Percentiles rank a stretch among this genome's conserved stretches.
Conservation (phyloP, 768 basidiomycete genomes). For the Symmetrospora coprosmae region DNA sequence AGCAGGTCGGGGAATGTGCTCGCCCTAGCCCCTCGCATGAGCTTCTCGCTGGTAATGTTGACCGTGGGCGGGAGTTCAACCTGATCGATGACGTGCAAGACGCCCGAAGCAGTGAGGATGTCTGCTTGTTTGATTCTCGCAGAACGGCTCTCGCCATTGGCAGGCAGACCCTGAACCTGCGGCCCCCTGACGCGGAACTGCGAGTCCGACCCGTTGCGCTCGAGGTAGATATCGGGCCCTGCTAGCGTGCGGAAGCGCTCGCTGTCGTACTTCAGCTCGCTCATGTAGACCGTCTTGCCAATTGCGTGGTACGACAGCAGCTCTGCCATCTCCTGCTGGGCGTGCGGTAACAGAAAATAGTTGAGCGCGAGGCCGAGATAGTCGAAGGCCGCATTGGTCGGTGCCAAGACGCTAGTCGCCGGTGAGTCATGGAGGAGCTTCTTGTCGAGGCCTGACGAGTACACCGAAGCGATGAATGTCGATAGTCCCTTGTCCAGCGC, state of each 20-base stretch:
- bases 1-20: slow-evolving; percentile 76
- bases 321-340: slow-evolving; percentile 62
- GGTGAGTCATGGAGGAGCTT: slow-evolving; percentile 49
- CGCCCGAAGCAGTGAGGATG: slow-evolving; percentile 72
- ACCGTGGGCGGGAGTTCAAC: slow-evolving; percentile 65
- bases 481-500: slow-evolving; percentile 72
- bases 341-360: slow-evolving; percentile 60
- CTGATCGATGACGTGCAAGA: slow-evolving; percentile 61
- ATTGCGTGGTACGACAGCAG: slow-evolving; percentile 81
- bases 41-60: slow-evolving; percentile 68
- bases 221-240: slow-evolving; percentile 64
- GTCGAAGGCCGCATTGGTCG: slow-evolving; percentile 76
- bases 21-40: slow-evolving; percentile 74
- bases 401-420: slow-evolving; percentile 67
- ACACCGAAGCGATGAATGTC: slow-evolving; percentile 74
- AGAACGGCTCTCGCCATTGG: slow-evolving; percentile 38
- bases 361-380: slow-evolving; percentile 74
- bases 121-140: slow-evolving; percentile 39
- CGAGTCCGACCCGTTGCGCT: slow-evolving; percentile 38
- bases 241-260: slow-evolving; percentile 60
- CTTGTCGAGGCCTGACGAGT: slow-evolving; percentile 69
- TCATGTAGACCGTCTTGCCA: slow-evolving; percentile 57
- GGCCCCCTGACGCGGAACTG: slow-evolving; percentile 27
- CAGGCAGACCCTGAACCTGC: slow-evolving; percentile 29
- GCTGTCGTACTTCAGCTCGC: slow-evolving; percentile 39